Conservation (phyloP, 805 yeast genomes). For the Spathaspora girioi region DNA sequence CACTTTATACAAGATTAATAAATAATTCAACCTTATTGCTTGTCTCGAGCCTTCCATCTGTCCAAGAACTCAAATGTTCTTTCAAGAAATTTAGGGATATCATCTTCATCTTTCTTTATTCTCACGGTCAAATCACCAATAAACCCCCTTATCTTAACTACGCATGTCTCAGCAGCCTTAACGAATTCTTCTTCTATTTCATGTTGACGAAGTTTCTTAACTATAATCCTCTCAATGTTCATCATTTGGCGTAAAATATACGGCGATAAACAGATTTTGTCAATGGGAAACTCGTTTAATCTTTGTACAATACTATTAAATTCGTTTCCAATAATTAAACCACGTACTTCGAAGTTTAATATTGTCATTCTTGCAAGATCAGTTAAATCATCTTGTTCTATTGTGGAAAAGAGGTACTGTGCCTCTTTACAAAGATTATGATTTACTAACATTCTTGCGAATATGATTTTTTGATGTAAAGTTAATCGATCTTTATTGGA, state of each 20-base stretch:
- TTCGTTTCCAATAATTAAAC: conserved; percentile 15
- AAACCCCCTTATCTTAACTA: conserved; percentile 22
- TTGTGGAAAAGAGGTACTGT: conserved; percentile 16
- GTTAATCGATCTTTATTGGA: conserved; percentile 13
- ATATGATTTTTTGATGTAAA: conserved; percentile 23
- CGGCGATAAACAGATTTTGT: conserved; percentile 17
- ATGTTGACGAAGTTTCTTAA: background rate
- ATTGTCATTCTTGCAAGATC: conserved; percentile 23
- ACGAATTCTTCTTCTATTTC: conserved; percentile 1
- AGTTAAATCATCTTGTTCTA: conserved; percentile 20
- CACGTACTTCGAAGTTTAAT: conserved; percentile 24
- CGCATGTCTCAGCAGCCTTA: background rate
- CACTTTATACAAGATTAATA: background rate
- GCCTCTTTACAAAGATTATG: conserved; percentile 22
- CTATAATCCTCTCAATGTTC: conserved; percentile 20
- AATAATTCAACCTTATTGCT: background rate
- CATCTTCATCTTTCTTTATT: conserved; percentile 28
- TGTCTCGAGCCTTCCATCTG: background rate
- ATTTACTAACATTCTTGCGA: conserved; percentile 29
- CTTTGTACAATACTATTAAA: conserved; percentile 13
- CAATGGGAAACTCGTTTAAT: conserved; percentile 28
- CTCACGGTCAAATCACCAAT: conserved; percentile 34
- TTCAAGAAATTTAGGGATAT: conserved; percentile 12
- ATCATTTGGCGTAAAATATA: conserved; percentile 30
- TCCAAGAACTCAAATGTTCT: background rate